These are phyloP conservation scores for Cyclostephanos invisitatus DNA, from an alignment of 108 stramenopile species.

Conservation along the genomic window DNA sequence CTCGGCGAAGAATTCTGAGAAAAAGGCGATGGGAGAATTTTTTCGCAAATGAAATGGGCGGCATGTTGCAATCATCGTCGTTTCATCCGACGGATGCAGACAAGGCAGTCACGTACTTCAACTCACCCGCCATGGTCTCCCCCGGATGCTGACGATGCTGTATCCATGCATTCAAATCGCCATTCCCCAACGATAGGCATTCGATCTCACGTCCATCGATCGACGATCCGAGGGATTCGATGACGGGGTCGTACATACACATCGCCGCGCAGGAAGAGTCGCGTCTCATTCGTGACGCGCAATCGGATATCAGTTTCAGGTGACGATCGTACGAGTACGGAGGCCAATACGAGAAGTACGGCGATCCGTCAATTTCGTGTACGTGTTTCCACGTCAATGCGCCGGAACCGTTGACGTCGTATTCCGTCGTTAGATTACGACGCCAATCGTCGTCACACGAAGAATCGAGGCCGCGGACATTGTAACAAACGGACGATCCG, in stretches of 20 bases:
- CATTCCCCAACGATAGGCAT: constrained; percentile 68
- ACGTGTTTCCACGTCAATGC: constrained; percentile 65
- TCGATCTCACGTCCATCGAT: constrained; percentile 81
- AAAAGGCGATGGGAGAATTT: no score
- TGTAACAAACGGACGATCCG: constrained; percentile 66
- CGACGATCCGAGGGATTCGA: constrained; percentile 65
- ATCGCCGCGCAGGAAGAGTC: not conserved
- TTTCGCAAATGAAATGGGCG: no score
- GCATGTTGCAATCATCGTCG: not conserved
- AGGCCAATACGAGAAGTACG: constrained; percentile 78
- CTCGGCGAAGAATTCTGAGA: constrained; percentile 66
- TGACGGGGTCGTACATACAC: constrained; percentile 34
- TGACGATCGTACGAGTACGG: constrained; percentile 76
- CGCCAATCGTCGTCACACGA: constrained; percentile 61
- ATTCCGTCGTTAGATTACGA: constrained; percentile 58
- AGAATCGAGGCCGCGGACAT: constrained; percentile 32
- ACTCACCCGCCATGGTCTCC: constrained; percentile 71
- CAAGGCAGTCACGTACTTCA: no score
- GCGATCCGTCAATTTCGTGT: constrained; percentile 52
- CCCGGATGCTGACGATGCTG: constrained; percentile 88
- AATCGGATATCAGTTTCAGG: constrained; percentile 62
- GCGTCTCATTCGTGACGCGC: constrained; percentile 14
- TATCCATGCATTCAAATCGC: constrained; percentile 64
- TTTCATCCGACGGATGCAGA: no score
- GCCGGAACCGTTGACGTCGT: constrained; percentile 44